Percentiles rank a stretch among this genome's conserved stretches.
Evolutionary conservation across 2,329 filamentous ascomycete species (phyloP).

Genomic region (Ophiostoma angusticollis): DNA sequence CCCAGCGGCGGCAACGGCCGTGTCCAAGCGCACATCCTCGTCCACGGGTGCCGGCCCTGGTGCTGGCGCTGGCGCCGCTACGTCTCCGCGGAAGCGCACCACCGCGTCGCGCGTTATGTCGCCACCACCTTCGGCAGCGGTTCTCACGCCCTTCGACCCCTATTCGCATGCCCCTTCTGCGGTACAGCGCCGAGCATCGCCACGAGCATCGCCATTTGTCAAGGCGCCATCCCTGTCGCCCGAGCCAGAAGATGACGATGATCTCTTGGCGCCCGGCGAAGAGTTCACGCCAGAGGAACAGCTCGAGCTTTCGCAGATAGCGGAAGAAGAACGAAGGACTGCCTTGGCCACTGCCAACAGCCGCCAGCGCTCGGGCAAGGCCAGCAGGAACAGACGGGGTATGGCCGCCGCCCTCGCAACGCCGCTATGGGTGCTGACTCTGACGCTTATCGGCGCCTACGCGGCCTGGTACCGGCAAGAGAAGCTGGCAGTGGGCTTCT

Average conservation of each 20-base stretch:
- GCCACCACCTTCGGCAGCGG: slow-evolving; percentile 3
- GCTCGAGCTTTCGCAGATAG: slow-evolving; percentile 56
- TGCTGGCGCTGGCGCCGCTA: too few relatives aligned
- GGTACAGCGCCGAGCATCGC: slow-evolving; percentile 2
- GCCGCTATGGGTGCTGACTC: slow-evolving; percentile 57
- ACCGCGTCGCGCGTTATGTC: slow-evolving; percentile 4
- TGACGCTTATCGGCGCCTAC: slow-evolving; percentile 59
- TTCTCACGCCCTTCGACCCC: slow-evolving; percentile 3
- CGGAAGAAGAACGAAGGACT: slow-evolving; percentile 35
- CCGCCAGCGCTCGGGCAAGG: slow-evolving; percentile 12
- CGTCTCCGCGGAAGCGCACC: not conserved
- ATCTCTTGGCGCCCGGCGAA: slow-evolving; percentile 55
- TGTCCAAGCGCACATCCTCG: not conserved
- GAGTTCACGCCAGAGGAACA: slow-evolving; percentile 92
- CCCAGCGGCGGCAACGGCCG: not conserved
- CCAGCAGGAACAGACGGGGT: slow-evolving; percentile 15
- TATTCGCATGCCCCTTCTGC: too few relatives aligned
- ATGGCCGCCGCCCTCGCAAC: slow-evolving; percentile 37
- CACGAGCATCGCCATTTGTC: slow-evolving; percentile 5
- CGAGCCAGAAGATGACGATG: slow-evolving; percentile 13
- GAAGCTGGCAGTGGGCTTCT: slow-evolving; percentile 93
- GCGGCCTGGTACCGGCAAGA: slow-evolving; percentile 82
- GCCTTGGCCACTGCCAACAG: too few relatives aligned
- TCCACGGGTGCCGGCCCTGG: too few relatives aligned
- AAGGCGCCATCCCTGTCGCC: not conserved